phyloP scores from a whole-genome alignment of 257 asterid species.

The Hygrophila difformis region DNA sequence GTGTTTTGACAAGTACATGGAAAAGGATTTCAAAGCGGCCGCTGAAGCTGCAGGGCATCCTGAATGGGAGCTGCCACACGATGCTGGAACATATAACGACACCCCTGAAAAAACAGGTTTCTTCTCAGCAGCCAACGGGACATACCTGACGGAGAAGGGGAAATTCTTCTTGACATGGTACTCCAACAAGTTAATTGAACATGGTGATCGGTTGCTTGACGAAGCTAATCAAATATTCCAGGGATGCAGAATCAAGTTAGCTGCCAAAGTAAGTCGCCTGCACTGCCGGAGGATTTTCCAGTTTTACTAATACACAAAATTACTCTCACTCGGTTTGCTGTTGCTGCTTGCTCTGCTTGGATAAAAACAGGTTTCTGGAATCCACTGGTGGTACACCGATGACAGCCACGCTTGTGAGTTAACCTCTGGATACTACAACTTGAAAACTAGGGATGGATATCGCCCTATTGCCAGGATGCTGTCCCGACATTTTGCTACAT shows the following conservation, averaged over 20 bases:
- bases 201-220: slow-evolving; percentile 77
- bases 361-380: slow-evolving; percentile 50
- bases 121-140: slow-evolving; percentile 53
- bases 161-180: slow-evolving; percentile 75
- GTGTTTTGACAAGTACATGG: slow-evolving; percentile 73
- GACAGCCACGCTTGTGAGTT: slow-evolving; percentile 78
- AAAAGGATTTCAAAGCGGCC: slow-evolving; percentile 40
- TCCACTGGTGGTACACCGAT: slow-evolving; percentile 83
- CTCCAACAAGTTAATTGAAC: slow-evolving; percentile 54
- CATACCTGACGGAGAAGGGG: slow-evolving; percentile 55
- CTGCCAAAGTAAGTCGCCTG: slow-evolving; percentile 27
- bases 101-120: slow-evolving; percentile 53
- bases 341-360: not conserved
- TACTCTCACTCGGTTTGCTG: not conserved
- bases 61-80: slow-evolving; percentile 51
- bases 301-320: too few relatives aligned
- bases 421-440: slow-evolving; percentile 67
- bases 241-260: slow-evolving; percentile 31
- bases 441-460: slow-evolving; percentile 56
- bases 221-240: slow-evolving; percentile 60
- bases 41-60: slow-evolving; percentile 53
- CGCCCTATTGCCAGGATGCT: slow-evolving; percentile 65
- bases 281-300: too few relatives aligned
- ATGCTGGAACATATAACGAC: slow-evolving; percentile 51
- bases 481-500: slow-evolving; percentile 49